Base-by-base conservation (phyloP, 2,329 filamentous ascomycete genomes). In the Eurotiales sp. region DNA sequence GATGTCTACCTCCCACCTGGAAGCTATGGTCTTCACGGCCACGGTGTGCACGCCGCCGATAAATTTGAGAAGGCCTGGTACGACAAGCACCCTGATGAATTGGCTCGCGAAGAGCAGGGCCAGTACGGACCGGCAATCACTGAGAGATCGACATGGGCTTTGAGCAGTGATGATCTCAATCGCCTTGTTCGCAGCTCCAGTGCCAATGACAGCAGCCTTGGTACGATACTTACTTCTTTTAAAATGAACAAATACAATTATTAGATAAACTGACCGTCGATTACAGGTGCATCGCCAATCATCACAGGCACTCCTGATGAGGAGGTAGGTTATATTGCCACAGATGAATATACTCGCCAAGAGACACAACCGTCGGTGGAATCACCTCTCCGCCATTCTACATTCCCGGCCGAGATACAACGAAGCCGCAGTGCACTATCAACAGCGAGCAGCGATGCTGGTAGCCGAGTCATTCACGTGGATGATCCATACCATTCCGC, bases 51-150 rank as follows among this genome's bases (percentile, higher is more conserved):
- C 15, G 78, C 86, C 3, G 82, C 83, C 51, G 88, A 95, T 71
- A 89, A 86, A 65, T 88, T 97, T 36, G 90, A 96, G 62, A 88
- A 88, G 72, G 87, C 88, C 22, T 96, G 95, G 80, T 95, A 93
- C 64, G 83, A 90, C 62, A 96, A 93, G 72, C 90, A 96, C 63
- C 92, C 92, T 0, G 88, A 96, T 40, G 80, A 82, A 58, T 77
- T 86, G 25, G 78, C 81, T 50, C 83, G 86, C 65, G 89, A 92
- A 69, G 88, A 91, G 64, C 45, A 53, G 25, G 82, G 79, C 37
- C 78, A 80, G 57, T 86, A 86, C 62, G 79, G 76, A 47, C 76
- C 78, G 36, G 78, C 77, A 29, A 77, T 82, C 54, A 77, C 78
- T 51, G 80, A 79, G 25, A 76, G 83, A 45, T 81, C 81, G 32